Evolutionary conservation across 1,284 basidiomycete genomes (phyloP), one percentile per base, ranked within the genome.

Genomic region (Trametes pubescens): DNA sequence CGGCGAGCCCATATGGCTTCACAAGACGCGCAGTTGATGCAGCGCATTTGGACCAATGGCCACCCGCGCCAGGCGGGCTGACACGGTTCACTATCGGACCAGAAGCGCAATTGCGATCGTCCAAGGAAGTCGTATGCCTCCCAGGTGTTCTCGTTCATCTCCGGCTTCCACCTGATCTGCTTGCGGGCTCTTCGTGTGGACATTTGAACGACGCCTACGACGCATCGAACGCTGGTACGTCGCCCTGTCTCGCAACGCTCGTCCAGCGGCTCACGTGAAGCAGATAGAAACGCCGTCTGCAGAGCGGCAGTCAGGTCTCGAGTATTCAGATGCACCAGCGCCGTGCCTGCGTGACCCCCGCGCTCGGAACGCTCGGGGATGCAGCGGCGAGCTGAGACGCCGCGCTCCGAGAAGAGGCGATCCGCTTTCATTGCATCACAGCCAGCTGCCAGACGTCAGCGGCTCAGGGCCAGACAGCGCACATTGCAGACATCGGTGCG

Each of bases 401-500:
- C n/a, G n/a, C 26, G 22, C 14, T 24, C 43, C n/a, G n/a, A n/a
- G 26, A 54, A 29, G 11, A 14, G 11, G 38, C 13, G 38, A 10
- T 14, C 44, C 51, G 51, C 58, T 32, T 34, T 22, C 58, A 47
- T 60, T 16, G 40, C 32, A 55, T 56, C 53, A 46, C 14, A 48
- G 51, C 21, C 47, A 4, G 38, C 60, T 56, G 60, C 60, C 60
- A 61, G 29, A 61, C 53, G 60, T 61, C 60, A 49, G 1, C 37
- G 53, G 16, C 29, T 21, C 59, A 61, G 21, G 51, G 24, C 22
- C 18, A 43, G 32, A n/a, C 22, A 14, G 22, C n/a, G 37, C 40
- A 43, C 40, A 43, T n/a, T 43, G 40, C 40, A 16, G 40, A n/a
- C 29, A 26, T 21, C 22, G 32, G 53, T 26, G n/a, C 21, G 13